Conservation (phyloP, 306 rosid genomes). For the Prunus davidiana region DNA sequence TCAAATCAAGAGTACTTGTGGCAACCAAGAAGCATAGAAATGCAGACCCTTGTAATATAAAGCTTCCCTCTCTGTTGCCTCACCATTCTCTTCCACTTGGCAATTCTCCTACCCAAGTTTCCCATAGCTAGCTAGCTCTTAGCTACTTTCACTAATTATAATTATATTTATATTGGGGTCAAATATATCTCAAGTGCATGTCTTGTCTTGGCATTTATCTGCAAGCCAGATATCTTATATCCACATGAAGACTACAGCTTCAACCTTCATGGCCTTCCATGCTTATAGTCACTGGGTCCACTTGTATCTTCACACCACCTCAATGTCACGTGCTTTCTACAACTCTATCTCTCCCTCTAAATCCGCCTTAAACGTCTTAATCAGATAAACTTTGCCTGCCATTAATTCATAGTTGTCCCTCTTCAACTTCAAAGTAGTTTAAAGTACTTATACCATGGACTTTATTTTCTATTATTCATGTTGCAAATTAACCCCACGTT, state of each 20-base stretch:
- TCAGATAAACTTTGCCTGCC: constrained; percentile 53
- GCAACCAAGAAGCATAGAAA: constrained; percentile 79
- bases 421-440: constrained; percentile 23
- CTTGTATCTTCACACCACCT: constrained; percentile 28
- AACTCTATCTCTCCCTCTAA: constrained; percentile 6
- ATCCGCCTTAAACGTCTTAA: constrained; percentile 15
- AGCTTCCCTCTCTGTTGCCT: constrained; percentile 75
- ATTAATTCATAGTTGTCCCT: constrained; percentile 35
- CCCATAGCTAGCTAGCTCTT: neutral
- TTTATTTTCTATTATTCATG: no score
- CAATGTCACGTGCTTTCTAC: constrained; percentile 35
- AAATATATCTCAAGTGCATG: no score
- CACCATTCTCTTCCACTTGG: constrained; percentile 67
- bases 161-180: no score
- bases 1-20: constrained; percentile 48
- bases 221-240: neutral
- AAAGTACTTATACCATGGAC: constrained; percentile 25
- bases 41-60: constrained; percentile 71
- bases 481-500: constrained; percentile 32
- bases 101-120: constrained; percentile 45
- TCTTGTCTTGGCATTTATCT: no score
- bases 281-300: constrained; percentile 40
- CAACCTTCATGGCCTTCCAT: constrained; percentile 1
- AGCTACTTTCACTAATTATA: no score
- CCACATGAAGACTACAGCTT: constrained; percentile 14